Base-by-base conservation (phyloP, 139 green algal species). In the Chlorella vulgaris region DNA sequence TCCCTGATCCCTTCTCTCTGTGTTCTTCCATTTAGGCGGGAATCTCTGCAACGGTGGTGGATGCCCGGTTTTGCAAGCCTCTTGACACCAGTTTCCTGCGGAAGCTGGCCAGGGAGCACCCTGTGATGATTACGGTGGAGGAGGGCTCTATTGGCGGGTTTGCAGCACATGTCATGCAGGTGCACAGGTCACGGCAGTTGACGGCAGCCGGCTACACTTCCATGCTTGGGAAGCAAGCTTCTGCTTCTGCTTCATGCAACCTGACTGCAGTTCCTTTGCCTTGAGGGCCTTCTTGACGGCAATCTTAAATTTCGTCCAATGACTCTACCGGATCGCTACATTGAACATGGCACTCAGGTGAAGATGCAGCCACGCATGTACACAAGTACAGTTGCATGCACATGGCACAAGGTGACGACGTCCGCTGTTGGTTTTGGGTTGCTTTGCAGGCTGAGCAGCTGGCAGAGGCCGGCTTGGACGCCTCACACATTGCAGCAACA, bases 11-110 rank as follows among this genome's bases (percentile, higher is more conserved):
- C 10, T 24, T 10, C 15, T 55, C 47, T 10, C n/a, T 65, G 22
- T 65, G 55, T 10, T 15, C 13, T 58, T 58, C 47, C 28, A 31
- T 74, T 33, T 61, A 93, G 62, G 81, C 87, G 22, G 95, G 94
- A 50, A 89, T 99, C 28, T 92, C 75, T 29, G 89, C 91, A 33
- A 99, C 96, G 0, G 95, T 99, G 0, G 89, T 95, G 47, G 96
- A 99, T 85, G 95, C 95, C 26, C 91, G 96, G 47, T 99, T 99
- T 89, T 99, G 96, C 94, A 99, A 99, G 90, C 97, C 97, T 10
- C 91, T 99, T 47, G 97, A 99, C 89, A 93, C 85, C 0, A 74
- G 87, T 43, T 87, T 99, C 35, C 61, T 97, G 19, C 68, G 83
- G 15, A 66, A 81, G 63, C 69, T 95, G 47, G 95, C 91, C 15